Evolutionary conservation across 768 basidiomycete genomes (phyloP).

Genomic region (Suillus subluteus): DNA sequence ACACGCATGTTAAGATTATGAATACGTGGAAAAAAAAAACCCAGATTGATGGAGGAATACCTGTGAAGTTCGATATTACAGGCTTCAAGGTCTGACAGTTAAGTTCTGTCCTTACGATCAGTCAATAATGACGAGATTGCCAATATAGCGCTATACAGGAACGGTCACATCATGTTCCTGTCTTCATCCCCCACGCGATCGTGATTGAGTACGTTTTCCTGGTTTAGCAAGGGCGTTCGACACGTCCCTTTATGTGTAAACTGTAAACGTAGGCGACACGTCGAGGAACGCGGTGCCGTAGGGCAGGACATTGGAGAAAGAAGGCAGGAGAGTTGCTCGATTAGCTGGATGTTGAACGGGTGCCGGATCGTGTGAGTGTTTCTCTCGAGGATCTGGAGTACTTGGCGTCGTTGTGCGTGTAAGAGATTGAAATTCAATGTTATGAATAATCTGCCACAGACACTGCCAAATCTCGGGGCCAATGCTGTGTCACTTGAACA

Average conservation of each 20-base stretch:
- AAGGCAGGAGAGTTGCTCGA: not conserved
- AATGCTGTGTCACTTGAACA: constrained; percentile 35
- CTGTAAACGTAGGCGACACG: constrained; percentile 3
- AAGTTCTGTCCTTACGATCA: constrained; percentile 14
- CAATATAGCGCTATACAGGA: constrained; percentile 12
- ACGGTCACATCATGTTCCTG: constrained; percentile 11
- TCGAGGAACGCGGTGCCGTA: constrained; percentile 27
- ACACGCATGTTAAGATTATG: not conserved
- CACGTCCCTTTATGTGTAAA: too few species aligned
- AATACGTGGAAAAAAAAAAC: not conserved
- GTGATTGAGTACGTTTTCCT: constrained; percentile 2
- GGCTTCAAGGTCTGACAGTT: constrained; percentile 10
- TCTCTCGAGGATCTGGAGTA: not conserved
- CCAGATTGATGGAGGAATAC: not conserved
- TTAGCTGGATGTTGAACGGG: constrained; percentile 14
- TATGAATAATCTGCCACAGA: constrained; percentile 22
- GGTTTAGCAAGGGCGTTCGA: not conserved
- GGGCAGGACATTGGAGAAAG: too few species aligned
- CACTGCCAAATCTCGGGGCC: constrained; percentile 35
- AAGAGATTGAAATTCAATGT: not conserved
- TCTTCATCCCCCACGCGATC: constrained; percentile 2
- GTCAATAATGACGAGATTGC: constrained; percentile 16
- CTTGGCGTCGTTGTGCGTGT: not conserved
- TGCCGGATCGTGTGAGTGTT: constrained; percentile 13
- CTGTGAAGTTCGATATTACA: constrained; percentile 10